Evolutionary conservation across 441 rosid genomes (phyloP).

Genomic region (Erodium moschatum): DNA sequence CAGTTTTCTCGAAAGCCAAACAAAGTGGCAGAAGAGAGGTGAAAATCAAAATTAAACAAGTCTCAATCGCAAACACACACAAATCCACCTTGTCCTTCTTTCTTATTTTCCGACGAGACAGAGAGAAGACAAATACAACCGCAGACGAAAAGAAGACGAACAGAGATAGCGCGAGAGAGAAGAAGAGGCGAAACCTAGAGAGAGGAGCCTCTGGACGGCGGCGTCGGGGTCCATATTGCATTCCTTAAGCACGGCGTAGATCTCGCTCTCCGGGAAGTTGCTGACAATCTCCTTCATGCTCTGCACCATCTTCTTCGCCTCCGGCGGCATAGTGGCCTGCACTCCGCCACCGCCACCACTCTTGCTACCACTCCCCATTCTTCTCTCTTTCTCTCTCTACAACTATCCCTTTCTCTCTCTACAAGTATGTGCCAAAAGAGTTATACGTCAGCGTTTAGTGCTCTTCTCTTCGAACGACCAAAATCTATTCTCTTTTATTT

Average conservation of each 20-base stretch:
- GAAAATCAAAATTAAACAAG: too few relatives aligned
- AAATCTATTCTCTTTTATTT: background rate
- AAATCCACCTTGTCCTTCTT: background rate
- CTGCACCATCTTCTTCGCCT: conserved; percentile 29
- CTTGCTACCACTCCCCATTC: conserved; percentile 30
- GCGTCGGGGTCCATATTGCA: conserved; percentile 57
- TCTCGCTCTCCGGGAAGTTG: conserved; percentile 38
- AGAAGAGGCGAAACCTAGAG: conserved; percentile 35
- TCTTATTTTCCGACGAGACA: conserved; percentile 5
- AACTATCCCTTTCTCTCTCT: conserved; percentile 7
- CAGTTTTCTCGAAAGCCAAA: too few relatives aligned
- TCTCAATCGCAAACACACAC: too few relatives aligned
- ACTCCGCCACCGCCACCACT: conserved; percentile 15
- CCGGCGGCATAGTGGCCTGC: conserved; percentile 20
- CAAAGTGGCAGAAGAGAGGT: too few relatives aligned
- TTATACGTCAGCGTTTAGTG: background rate
- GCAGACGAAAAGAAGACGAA: background rate
- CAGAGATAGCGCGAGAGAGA: background rate
- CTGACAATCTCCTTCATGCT: conserved; percentile 37
- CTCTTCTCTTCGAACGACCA: conserved; percentile 8
- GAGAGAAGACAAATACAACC: background rate
- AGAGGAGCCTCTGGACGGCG: conserved; percentile 49
- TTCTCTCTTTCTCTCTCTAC: conserved; percentile 14
- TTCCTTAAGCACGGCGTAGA: conserved; percentile 42
- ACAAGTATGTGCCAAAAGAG: background rate